Conservation (phyloP, 2,329 filamentous ascomycete genomes). For the Pyrenophora tritici-repentis region DNA sequence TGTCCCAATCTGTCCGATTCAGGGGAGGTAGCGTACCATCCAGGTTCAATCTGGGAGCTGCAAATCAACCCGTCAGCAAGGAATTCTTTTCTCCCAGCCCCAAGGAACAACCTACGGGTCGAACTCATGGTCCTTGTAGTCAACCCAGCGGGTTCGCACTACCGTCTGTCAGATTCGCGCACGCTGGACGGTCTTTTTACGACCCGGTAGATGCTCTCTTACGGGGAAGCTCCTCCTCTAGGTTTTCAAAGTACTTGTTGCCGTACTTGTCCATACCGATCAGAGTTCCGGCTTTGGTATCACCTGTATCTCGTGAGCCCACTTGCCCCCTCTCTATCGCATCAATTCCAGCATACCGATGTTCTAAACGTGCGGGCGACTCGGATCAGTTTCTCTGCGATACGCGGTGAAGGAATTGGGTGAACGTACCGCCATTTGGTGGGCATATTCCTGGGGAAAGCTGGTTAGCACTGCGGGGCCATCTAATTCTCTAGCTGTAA, state of each 20-base stretch:
- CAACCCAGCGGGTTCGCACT: constrained; percentile 97
- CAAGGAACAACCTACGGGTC: constrained; percentile 65
- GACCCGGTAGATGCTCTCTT: constrained; percentile 44
- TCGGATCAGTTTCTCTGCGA: constrained; percentile 33
- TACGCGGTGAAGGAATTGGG: constrained; percentile 23
- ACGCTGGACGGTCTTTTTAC: background rate
- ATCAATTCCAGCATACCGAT: constrained; percentile 40
- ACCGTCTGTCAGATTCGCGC: constrained; percentile 14
- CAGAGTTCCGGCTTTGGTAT: constrained; percentile 90
- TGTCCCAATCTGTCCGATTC: background rate
- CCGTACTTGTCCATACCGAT: constrained; percentile 87
- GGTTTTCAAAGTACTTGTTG: constrained; percentile 98
- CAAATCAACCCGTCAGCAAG: constrained; percentile 45
- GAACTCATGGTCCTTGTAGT: constrained; percentile 88
- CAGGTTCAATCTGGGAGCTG: constrained; percentile 84
- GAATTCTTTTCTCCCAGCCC: background rate
- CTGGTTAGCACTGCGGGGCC: constrained; percentile 38
- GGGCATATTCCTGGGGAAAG: constrained; percentile 74
- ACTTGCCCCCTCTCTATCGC: background rate
- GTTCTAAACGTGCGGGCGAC: constrained; percentile 35
- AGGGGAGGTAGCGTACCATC: constrained; percentile 63
- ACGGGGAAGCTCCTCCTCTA: constrained; percentile 86
- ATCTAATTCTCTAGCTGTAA: constrained; percentile 10
- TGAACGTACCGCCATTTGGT: constrained; percentile 83
- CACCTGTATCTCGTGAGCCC: constrained; percentile 64